Evolutionary conservation across 2,329 filamentous ascomycete species (phyloP).

Genomic region (Xylaria sp.): DNA sequence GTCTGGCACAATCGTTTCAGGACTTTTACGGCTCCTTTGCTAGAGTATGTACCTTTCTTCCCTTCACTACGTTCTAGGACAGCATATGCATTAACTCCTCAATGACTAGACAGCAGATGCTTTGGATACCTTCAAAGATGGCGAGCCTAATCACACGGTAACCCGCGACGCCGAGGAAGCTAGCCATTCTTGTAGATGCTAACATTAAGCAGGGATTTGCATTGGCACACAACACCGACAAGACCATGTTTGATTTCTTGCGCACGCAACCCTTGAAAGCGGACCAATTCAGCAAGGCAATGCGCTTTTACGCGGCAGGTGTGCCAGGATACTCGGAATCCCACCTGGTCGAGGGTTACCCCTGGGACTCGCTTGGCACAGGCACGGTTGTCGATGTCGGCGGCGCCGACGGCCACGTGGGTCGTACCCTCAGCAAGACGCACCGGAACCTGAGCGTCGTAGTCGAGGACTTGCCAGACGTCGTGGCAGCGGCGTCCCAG

Average conservation of each 20-base stretch:
- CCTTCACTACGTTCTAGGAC: background rate
- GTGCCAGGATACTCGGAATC: background rate
- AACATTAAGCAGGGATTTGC: background rate
- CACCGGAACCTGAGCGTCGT: background rate
- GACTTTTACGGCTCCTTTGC: background rate
- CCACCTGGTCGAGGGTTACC: background rate
- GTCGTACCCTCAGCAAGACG: background rate
- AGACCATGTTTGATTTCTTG: background rate
- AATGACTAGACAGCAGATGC: background rate
- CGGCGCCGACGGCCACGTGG: background rate
- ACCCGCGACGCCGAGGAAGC: background rate
- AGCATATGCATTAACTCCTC: background rate
- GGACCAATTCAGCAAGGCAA: background rate
- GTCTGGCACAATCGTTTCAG: background rate
- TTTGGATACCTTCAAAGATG: constrained; percentile 2
- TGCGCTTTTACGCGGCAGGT: background rate
- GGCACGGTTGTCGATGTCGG: background rate
- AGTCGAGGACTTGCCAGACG: background rate
- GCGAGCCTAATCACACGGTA: constrained; percentile 1
- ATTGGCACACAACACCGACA: background rate
- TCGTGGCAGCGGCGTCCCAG: background rate
- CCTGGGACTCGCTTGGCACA: background rate
- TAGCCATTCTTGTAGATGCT: background rate
- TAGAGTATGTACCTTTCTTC: background rate
- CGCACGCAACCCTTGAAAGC: background rate